These are phyloP conservation scores for Pontederia crassipes DNA, from an alignment of 176 grass and related monocot species.

Conservation along the genomic window DNA sequence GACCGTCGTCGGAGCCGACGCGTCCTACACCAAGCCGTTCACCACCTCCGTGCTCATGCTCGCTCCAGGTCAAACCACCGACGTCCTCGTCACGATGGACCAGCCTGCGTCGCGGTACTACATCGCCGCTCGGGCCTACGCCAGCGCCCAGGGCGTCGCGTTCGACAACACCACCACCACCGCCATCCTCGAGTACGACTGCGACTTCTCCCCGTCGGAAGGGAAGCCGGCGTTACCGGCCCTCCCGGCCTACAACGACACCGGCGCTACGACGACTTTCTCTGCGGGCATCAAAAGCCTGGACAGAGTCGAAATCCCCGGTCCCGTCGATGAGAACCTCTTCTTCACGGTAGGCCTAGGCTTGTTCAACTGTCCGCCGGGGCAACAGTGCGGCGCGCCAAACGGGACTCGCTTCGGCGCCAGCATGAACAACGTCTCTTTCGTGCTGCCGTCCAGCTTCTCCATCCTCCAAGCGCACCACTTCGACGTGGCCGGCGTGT, in stretches of 20 bases:
- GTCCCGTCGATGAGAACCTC: slow-evolving; percentile 57
- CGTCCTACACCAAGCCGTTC: slow-evolving; percentile 87
- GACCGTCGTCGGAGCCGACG: slow-evolving; percentile 74
- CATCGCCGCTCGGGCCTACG: slow-evolving; percentile 64
- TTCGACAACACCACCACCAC: slow-evolving; percentile 94
- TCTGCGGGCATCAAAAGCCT: slow-evolving; percentile 39
- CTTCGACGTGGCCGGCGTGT: slow-evolving; percentile 28
- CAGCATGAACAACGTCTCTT: slow-evolving; percentile 93
- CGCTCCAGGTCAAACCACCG: slow-evolving; percentile 83
- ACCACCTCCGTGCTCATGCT: slow-evolving; percentile 46
- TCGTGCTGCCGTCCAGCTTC: slow-evolving; percentile 47
- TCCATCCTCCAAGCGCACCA: slow-evolving; percentile 80
- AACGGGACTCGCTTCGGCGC: slow-evolving; percentile 72
- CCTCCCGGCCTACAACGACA: slow-evolving; percentile 84
- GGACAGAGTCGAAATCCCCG: slow-evolving; percentile 24
- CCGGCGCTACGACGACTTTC: slow-evolving; percentile 44
- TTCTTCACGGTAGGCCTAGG: slow-evolving; percentile 85
- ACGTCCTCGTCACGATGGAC: slow-evolving; percentile 73
- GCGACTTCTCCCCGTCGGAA: background rate
- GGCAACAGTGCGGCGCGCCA: slow-evolving; percentile 49
- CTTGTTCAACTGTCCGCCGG: slow-evolving; percentile 45
- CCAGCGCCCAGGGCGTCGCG: slow-evolving; percentile 69
- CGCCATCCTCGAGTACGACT: slow-evolving; percentile 67
- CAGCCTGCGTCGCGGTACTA: slow-evolving; percentile 48
- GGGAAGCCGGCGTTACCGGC: slow-evolving; percentile 27